phyloP scores from a whole-genome alignment of 306 rosid species.

The Echinosophora koreensis region DNA sequence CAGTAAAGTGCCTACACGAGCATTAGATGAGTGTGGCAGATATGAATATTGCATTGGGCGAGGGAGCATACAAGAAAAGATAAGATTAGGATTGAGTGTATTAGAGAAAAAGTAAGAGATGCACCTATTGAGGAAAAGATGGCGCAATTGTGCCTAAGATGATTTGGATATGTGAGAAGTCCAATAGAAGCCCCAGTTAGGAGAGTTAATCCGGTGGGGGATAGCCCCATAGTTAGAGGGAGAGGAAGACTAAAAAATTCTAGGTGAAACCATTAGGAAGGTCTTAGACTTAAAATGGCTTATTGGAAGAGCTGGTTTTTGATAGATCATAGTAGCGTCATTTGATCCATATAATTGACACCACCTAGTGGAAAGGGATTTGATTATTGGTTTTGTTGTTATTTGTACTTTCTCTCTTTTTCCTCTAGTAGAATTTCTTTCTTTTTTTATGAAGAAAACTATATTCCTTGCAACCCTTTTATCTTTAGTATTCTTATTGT shows the following conservation, averaged over 20 bases:
- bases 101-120: too few species aligned
- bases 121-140: too few species aligned
- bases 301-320: not conserved
- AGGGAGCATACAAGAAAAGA: too few species aligned
- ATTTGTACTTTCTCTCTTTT: conserved; percentile 5
- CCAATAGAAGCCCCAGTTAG: too few species aligned
- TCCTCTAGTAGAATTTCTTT: not conserved
- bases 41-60: too few species aligned
- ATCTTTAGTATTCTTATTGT: conserved; percentile 25
- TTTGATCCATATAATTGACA: not conserved
- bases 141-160: too few species aligned
- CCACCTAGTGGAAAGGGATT: not conserved
- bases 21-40: too few species aligned
- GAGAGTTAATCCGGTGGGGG: not conserved
- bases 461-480: conserved; percentile 27
- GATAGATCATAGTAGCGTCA: not conserved
- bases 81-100: too few species aligned
- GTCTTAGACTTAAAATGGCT: not conserved
- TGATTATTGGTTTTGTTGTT: not conserved
- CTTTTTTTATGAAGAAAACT: not conserved
- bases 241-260: not conserved
- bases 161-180: too few species aligned
- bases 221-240: not conserved
- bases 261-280: not conserved
- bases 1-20: too few species aligned